Percentiles rank a stretch among this genome's conserved stretches.
These are phyloP conservation scores for Croton setiger DNA, from an alignment of 441 rosid species.

Conservation along the genomic window DNA sequence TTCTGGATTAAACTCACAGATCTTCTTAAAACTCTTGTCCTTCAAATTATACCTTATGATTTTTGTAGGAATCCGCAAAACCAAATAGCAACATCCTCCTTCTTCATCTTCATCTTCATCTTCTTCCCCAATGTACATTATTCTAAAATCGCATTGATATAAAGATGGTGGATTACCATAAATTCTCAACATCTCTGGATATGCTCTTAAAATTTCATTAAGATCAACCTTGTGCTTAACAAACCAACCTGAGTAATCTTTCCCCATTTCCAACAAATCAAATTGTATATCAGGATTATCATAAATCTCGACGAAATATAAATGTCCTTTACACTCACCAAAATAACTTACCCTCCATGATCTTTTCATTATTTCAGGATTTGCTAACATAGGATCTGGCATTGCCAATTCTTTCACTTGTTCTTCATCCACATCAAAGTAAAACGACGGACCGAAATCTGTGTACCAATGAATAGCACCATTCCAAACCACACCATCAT, in stretches of 20 bases:
- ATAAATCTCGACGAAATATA: slow-evolving; percentile 35
- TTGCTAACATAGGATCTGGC: slow-evolving; percentile 14
- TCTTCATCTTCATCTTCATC: slow-evolving; percentile 23
- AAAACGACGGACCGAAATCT: slow-evolving; percentile 23
- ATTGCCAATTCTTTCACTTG: slow-evolving; percentile 31
- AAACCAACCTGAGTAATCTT: slow-evolving; percentile 36
- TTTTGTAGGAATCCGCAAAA: slow-evolving; percentile 33
- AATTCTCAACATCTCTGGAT: slow-evolving; percentile 37
- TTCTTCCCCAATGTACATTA: slow-evolving; percentile 22
- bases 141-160: slow-evolving; percentile 17
- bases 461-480: slow-evolving; percentile 41
- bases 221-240: slow-evolving; percentile 44
- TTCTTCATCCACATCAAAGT: slow-evolving; percentile 32
- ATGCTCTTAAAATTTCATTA: slow-evolving; percentile 25
- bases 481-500: slow-evolving; percentile 34
- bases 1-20: slow-evolving; percentile 24
- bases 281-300: slow-evolving; percentile 19
- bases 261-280: slow-evolving; percentile 43
- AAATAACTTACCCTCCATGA: slow-evolving; percentile 21
- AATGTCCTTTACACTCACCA: slow-evolving; percentile 34
- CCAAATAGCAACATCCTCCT: slow-evolving; percentile 30
- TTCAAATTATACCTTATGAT: slow-evolving; percentile 29
- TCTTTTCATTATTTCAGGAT: slow-evolving; percentile 17
- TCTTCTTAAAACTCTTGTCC: slow-evolving; percentile 29
- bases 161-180: slow-evolving; percentile 21